Base-by-base conservation (phyloP, 768 basidiomycete species). In the Dioszegia hungarica region DNA sequence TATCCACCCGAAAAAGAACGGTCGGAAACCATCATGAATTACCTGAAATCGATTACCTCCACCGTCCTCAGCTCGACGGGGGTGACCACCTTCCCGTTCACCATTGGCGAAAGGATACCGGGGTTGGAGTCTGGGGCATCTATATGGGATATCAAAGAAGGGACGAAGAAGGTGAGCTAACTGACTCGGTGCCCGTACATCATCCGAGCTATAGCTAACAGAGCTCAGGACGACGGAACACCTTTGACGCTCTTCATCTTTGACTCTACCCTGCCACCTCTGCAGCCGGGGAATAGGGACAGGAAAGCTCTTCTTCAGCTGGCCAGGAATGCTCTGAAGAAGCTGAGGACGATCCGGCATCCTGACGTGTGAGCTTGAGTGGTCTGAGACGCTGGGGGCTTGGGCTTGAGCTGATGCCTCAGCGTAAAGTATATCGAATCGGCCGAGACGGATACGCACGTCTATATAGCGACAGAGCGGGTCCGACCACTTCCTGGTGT, bases 381-480 rank as follows among this genome's bases (percentile, higher is more conserved):
- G 43, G 34, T n/a, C 45, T 15, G 10, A 41, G 14, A 15, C 19
- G 9, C 10, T 17, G 9, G 27, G 20, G 14, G 20, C 39, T 51
- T 33, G 15, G 3, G n/a, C 31, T 12, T 5, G 14, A 20, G 24
- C 53, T 63, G 37, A 47, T 17, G 14, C 4, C 3, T 27, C 60
- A 77, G 75, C 1, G 83, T 99, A 64, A 93, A 89, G 73, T 97
- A 93, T 77, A 84, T 99, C 79, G 95, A 97, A 61, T 89, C 83
- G 1, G 84, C 90, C 17, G 93, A 97, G 74, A 87, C 90, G 1
- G 95, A 98, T 49, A 82, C 83, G 12, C 82, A 82, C 0, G 82
- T 98, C 39, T 87, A 89, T 74, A 88, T 99, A 67, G 88, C 97
- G 81, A 99, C 95, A 1, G 95, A 99, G 76, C 86, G 90, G 3